Base-by-base conservation (phyloP, 495 filamentous ascomycete genomes). In the Thermochaetoides thermophila region DNA sequence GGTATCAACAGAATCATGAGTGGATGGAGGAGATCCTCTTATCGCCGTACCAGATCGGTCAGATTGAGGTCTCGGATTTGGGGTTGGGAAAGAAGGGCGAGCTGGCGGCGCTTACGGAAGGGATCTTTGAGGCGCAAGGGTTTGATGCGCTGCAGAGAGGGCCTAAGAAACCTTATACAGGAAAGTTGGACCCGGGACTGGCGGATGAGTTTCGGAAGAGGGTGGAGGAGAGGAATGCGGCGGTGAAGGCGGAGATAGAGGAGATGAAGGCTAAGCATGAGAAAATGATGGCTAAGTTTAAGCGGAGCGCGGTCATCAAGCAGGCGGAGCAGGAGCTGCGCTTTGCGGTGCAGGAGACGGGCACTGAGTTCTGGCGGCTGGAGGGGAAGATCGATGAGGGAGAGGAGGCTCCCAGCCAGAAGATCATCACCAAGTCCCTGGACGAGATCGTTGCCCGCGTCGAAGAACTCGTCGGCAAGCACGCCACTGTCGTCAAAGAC, bases 11-110 rank as follows among this genome's bases (percentile, higher is more conserved):
- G 45, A 89, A 97, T 46, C 89, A 96, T 43, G 85, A 93, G 54
- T 95, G 86, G 89, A 92, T 96, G 81, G 89, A 94, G 46, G 86
- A 97, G 56, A 74, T 97, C n/a, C 66, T 94, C 28, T 78, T 77
- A 2, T 93, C 84, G 0, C 82, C 84, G 0, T 94, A 86, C 43
- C 62, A 76, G 12, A 81, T 82, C 35, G 64, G 65, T 15, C 79
- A 89, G 43, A 87, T 97, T 29, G 72, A 74, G n/a, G 82, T 85
- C 4, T 69, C 83, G 3, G 85, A 94, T 46, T 68, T 96, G 7
- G 85, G 84, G 0, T 57, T 95, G 3, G 89, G 89, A 4, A 69
- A 84, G 5, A 82, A 79, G 50, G 89, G 89, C 9, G 81, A 85
- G 50, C 73, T 97, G 10, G 74, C 80, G 25, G 63, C 65, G 1